Base-by-base conservation (phyloP, 2,329 filamentous ascomycete species). In the Aureobasidium sp. region DNA sequence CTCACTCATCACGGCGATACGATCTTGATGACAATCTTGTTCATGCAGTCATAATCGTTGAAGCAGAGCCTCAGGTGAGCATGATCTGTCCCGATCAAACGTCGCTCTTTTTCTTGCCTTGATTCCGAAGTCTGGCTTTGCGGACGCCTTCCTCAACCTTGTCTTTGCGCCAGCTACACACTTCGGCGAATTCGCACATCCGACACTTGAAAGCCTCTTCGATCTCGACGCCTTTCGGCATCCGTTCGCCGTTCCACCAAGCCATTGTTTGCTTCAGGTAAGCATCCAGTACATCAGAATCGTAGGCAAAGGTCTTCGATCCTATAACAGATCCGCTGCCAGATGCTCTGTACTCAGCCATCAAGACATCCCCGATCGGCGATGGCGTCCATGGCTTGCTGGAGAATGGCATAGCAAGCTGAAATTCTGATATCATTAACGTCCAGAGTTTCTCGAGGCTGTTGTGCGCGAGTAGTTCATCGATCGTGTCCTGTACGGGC, bases 171-270 rank as follows among this genome's bases (percentile, higher is more conserved):
- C 93, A 97, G 13, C 82, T 81, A 72, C 93, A 97, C 1, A 78
- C 80, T 2, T 90, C 86, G 0, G 82, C 84, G 73, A 97, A 97
- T 67, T 96, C 91, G 70, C 93, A 97, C 27, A 81, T 84, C 23
- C 85, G 78, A 72, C 93, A 97, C 73, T 97, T 97, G 75, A 88
- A 96, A 0, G 90, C 89, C 68, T 97, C 92, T 69, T 92, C 87
- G 7, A 95, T 82, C 7, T 84, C 80, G 2, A 97, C 92, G 0
- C 93, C 93, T 8, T 81, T 80, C 0, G 91, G 85, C 55, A 82
- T 76, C 17, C 92, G 79, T 68, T 88, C 79, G 0, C 92, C 93
- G 36, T 83, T 84, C 93, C 93, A 97, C 91, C 91, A 97, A n/a
- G 80, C 73, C 82, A 97, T 85, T 66, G 89, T 87, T 2, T 84